A percentile compares a stretch with the other conserved stretches of the same genome.
Evolutionary conservation across 1,284 basidiomycete genomes (phyloP).

Genomic region (Ganoderma boninense): DNA sequence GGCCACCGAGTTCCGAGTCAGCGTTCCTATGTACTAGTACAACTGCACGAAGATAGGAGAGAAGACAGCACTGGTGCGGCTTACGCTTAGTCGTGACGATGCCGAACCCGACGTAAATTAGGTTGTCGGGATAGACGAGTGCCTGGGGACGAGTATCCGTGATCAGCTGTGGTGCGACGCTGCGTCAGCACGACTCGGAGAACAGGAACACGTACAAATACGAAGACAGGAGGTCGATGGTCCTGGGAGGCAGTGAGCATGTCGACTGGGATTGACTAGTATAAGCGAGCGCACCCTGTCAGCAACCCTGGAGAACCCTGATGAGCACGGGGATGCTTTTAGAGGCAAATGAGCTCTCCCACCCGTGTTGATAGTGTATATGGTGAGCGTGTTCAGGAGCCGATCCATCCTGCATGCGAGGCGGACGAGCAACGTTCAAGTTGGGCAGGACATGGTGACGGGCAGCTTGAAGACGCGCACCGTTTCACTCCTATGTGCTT

Average conservation of each 20-base stretch:
- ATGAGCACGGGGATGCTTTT: neutral
- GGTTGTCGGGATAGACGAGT: constrained; percentile 10
- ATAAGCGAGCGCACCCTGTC: constrained; percentile 10
- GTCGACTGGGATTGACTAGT: neutral
- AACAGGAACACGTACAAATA: constrained; percentile 13
- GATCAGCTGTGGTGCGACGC: neutral
- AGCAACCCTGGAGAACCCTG: constrained; percentile 2
- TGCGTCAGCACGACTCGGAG: neutral
- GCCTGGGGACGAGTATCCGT: constrained; percentile 5
- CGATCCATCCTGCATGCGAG: constrained; percentile 23
- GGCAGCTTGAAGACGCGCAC: no score
- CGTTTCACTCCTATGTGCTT: constrained; percentile 14
- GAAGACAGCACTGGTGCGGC: no score
- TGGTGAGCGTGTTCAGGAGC: constrained; percentile 14
- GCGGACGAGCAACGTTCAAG: no score
- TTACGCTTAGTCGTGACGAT: constrained; percentile 22
- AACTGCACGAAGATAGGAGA: no score
- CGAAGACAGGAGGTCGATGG: constrained; percentile 12
- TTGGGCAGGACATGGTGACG: no score
- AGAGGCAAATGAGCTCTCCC: neutral
- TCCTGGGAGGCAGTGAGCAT: neutral
- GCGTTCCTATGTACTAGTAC: no score
- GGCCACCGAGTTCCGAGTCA: no score
- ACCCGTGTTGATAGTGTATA: constrained; percentile 23
- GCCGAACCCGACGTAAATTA: constrained; percentile 18